Conservation (phyloP, 2,329 filamentous ascomycete species). For the Aotearoamyces nothofagi region DNA sequence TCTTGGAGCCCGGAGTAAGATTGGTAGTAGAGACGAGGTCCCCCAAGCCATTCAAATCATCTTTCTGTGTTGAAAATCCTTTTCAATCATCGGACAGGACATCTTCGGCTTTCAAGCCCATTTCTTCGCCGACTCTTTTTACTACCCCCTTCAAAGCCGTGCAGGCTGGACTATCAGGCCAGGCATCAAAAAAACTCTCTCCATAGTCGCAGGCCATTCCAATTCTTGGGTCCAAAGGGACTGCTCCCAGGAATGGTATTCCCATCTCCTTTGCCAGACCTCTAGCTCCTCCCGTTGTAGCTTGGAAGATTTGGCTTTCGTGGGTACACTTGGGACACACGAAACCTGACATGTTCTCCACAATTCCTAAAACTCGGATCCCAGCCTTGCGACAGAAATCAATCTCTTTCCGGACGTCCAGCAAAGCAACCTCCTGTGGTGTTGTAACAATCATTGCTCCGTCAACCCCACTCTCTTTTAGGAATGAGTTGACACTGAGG, state of each 20-base stretch:
- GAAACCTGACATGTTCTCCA: slow-evolving; percentile 97
- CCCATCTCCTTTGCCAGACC: slow-evolving; percentile 72
- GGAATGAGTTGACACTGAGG: slow-evolving; percentile 78
- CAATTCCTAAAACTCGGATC: slow-evolving; percentile 74
- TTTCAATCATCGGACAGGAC: neutral
- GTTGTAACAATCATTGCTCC: slow-evolving; percentile 90
- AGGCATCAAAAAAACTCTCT: slow-evolving; percentile 91
- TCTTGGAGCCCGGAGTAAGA: too few species aligned
- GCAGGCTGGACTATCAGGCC: slow-evolving; percentile 85
- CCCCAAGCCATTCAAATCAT: too few species aligned
- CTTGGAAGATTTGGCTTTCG: slow-evolving; percentile 71
- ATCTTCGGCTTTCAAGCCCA: slow-evolving; percentile 26
- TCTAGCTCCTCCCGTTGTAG: slow-evolving; percentile 77
- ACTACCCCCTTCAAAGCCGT: slow-evolving; percentile 71
- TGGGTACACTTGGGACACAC: slow-evolving; percentile 87
- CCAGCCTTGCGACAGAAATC: slow-evolving; percentile 94
- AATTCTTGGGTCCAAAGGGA: slow-evolving; percentile 85
- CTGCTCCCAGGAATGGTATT: slow-evolving; percentile 77
- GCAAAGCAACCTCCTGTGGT: slow-evolving; percentile 79
- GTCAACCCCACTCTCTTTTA: slow-evolving; percentile 84
- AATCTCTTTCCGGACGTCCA: slow-evolving; percentile 94
- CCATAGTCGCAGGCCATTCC: slow-evolving; percentile 95
- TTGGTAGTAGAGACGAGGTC: too few species aligned
- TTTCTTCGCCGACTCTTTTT: slow-evolving; percentile 47
- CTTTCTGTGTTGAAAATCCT: too few species aligned